Evolutionary conservation across 495 filamentous ascomycete genomes (phyloP), one percentile per base, ranked within the genome.

Genomic region (Lepraria neglecta): DNA sequence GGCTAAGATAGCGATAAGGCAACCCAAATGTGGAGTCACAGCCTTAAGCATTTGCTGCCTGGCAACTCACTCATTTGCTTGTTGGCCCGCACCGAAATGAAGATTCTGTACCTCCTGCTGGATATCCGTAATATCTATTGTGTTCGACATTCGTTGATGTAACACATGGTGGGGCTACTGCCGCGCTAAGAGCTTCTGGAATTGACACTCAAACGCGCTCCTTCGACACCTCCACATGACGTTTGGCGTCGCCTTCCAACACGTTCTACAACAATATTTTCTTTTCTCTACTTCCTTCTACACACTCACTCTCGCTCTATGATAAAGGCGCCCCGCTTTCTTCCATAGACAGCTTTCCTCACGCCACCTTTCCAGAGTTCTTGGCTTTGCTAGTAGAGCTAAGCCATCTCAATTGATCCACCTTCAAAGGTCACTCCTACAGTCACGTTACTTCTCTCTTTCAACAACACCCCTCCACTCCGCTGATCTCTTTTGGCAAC

Each of bases 1-100:
- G 48, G 58, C 58, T 60, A 60, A 60, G 58, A 60, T 60, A 60
- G 28, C 58, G 58, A 60, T 60, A 52, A 60, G 12, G 19, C 46
- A 38, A 42, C 54, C 14, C n/a, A 43, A 28, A 14, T 33, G 30
- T 10, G 1, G 15, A 31, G 21, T 14, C 31, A 30, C 57, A 59
- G 58, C 58, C 58, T 60, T 60, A 60, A 48, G 46, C 19, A 40
- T 21, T 31, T 59, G 58, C 48, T 59, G 58, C 58, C 58, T 60
- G n/a, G 14, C 12, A n/a, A 43, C 11, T 17, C 3, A 21, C 44
- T n/a, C 2, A 14, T 46, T 46, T 46, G 17, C 44, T 6, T 38
- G 35, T 38, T 38, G 35, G 35, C 35, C 35, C 9, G 7, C 35
- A 38, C 9, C 0, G 12, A 38, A 12, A 38, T 38, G 35, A 38